These are phyloP conservation scores for Neolentinus lepideus DNA, from an alignment of 1,284 basidiomycete species.

Conservation along the genomic window DNA sequence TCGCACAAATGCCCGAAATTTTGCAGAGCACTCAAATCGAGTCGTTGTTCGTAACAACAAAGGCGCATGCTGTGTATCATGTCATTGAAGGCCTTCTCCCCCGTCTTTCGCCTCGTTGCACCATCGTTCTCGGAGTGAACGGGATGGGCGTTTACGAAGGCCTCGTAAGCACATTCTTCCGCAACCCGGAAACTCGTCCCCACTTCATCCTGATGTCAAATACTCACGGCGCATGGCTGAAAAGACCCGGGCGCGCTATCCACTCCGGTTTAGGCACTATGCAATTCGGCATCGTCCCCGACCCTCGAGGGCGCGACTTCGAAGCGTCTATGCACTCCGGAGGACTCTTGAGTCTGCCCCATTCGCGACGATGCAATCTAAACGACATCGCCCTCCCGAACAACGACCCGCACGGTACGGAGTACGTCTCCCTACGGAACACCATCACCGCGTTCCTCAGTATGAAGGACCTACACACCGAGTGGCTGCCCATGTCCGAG, in stretches of 20 bases:
- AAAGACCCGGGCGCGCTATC: constrained; percentile 48
- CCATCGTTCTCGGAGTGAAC: constrained; percentile 89
- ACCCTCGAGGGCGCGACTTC: constrained; percentile 51
- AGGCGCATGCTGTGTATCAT: constrained; percentile 59
- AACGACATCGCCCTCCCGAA: constrained; percentile 45
- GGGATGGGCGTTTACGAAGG: constrained; percentile 88
- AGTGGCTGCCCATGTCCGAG: constrained; percentile 65
- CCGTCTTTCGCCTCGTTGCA: constrained; percentile 63
- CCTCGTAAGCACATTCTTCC: constrained; percentile 66
- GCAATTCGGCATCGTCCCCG: constrained; percentile 76
- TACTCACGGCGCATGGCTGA: constrained; percentile 71
- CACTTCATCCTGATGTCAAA: constrained; percentile 84
- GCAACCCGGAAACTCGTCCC: constrained; percentile 66
- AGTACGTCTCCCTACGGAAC: constrained; percentile 55
- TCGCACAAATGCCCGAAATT: background rate
- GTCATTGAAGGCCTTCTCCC: constrained; percentile 57
- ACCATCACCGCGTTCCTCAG: constrained; percentile 65
- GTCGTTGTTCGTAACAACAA: constrained; percentile 79
- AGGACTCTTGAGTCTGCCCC: constrained; percentile 16
- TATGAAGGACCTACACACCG: constrained; percentile 48
- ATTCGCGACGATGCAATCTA: constrained; percentile 36
- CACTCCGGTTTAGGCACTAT: constrained; percentile 74
- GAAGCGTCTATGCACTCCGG: constrained; percentile 42
- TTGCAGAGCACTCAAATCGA: constrained; percentile 34
- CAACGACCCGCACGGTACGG: constrained; percentile 19